These are phyloP conservation scores for Lachnellula occidentalis DNA, from an alignment of 2,329 filamentous ascomycete species.

Conservation along the genomic window DNA sequence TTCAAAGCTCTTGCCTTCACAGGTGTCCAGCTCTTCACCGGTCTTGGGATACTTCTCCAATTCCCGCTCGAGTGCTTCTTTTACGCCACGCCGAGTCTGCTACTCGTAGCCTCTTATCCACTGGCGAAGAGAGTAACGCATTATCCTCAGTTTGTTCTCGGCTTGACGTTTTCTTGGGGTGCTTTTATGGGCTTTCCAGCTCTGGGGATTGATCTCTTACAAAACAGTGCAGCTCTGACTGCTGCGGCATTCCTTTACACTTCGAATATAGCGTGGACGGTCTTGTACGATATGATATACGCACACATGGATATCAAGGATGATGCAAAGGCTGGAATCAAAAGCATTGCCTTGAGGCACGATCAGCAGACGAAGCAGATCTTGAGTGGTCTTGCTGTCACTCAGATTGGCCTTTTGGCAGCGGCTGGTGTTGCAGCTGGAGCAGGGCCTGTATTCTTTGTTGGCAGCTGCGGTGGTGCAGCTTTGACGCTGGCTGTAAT, in stretches of 20 bases:
- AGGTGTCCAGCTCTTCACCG: conserved; percentile 66
- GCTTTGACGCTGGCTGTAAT: conserved; percentile 56
- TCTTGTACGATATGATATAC: conserved; percentile 90
- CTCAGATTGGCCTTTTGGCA: conserved; percentile 64
- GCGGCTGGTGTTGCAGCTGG: conserved; percentile 63
- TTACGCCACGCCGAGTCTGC: conserved; percentile 70
- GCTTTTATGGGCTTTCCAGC: conserved; percentile 85
- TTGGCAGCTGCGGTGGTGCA: conserved; percentile 62
- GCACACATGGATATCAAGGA: conserved; percentile 89
- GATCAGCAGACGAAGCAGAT: conserved; percentile 72
- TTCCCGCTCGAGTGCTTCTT: conserved; percentile 69
- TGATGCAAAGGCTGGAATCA: conserved; percentile 80
- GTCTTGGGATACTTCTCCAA: conserved; percentile 68
- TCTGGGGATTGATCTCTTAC: conserved; percentile 68
- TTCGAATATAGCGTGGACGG: conserved; percentile 79
- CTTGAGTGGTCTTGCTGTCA: conserved; percentile 61
- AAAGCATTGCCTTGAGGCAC: conserved; percentile 78
- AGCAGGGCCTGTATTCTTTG: conserved; percentile 64
- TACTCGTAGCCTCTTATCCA: conserved; percentile 71
- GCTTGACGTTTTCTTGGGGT: conserved; percentile 83
- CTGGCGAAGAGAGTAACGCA: conserved; percentile 81
- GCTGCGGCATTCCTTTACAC: conserved; percentile 67
- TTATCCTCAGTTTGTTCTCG: conserved; percentile 80
- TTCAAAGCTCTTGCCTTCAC: conserved; percentile 69
- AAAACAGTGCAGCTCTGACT: conserved; percentile 54